A percentile compares a stretch with the other conserved stretches of the same genome.
These are phyloP conservation scores for Nitzschia putrida DNA, from an alignment of 108 stramenopile genomes.

Conservation along the genomic window DNA sequence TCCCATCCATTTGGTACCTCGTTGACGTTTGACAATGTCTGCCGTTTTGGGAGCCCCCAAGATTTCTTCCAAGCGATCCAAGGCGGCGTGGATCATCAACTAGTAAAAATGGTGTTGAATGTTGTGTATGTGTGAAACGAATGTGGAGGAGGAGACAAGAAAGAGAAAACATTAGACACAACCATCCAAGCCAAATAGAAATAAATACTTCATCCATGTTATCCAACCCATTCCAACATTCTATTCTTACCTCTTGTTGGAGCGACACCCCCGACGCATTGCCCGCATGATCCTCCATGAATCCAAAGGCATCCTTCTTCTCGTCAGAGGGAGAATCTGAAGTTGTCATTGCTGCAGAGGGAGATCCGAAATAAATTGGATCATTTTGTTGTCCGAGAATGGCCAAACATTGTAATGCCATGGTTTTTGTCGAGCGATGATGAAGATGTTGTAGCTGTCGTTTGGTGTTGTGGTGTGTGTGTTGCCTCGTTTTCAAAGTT, in stretches of 20 bases:
- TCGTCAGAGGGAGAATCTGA: background rate
- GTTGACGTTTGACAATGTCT: slow-evolving; percentile 20
- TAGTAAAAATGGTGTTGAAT: too few species aligned
- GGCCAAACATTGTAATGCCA: slow-evolving; percentile 48
- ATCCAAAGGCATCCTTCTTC: slow-evolving; percentile 37
- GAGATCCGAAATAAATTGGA: slow-evolving; percentile 39
- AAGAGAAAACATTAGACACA: too few species aligned
- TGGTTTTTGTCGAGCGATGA: too few species aligned
- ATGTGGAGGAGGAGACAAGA: too few species aligned
- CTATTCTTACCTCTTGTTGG: slow-evolving; percentile 35
- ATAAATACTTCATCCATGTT: background rate
- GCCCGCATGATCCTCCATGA: slow-evolving; percentile 9
- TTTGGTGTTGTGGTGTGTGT: too few species aligned
- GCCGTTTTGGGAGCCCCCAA: slow-evolving; percentile 22
- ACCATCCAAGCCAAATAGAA: too few species aligned
- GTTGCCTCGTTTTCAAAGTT: too few species aligned
- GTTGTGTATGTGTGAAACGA: too few species aligned
- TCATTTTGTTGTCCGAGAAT: slow-evolving; percentile 51
- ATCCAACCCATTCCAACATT: background rate
- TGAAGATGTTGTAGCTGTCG: too few species aligned
- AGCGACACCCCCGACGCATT: slow-evolving; percentile 19
- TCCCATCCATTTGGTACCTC: slow-evolving; percentile 51
- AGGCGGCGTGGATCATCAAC: slow-evolving; percentile 53
- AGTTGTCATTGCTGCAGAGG: background rate
- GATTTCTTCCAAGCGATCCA: slow-evolving; percentile 57